These are phyloP conservation scores for Exophiala sideris DNA, from an alignment of 2,329 filamentous ascomycete species.

Conservation along the genomic window DNA sequence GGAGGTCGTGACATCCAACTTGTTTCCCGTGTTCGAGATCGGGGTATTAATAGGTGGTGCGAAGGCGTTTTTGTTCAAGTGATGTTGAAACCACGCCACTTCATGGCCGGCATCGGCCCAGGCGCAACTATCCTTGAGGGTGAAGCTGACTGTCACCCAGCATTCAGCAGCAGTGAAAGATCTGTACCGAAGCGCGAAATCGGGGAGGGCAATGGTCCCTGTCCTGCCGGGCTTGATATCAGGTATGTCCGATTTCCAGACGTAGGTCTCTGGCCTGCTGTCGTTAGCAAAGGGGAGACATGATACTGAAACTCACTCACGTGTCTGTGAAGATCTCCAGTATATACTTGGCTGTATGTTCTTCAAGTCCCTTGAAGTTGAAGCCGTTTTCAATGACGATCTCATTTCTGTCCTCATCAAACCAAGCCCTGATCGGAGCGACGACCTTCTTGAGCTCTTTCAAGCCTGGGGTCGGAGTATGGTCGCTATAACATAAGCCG, in stretches of 20 bases:
- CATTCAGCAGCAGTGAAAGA: conserved; percentile 3
- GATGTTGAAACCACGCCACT: conserved; percentile 19
- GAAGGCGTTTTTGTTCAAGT: not conserved
- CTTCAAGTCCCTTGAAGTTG: conserved; percentile 20
- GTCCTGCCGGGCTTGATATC: conserved; percentile 31
- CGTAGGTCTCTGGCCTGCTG: conserved; percentile 4
- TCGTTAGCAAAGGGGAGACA: not conserved
- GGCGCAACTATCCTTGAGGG: conserved; percentile 3
- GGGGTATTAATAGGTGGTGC: not conserved
- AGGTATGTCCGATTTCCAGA: conserved; percentile 12
- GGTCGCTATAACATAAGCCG: conserved; percentile 53
- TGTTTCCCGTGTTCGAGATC: not conserved
- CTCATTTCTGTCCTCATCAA: conserved; percentile 47
- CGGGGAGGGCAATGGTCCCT: conserved; percentile 17
- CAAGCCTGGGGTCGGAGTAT: conserved; percentile 56
- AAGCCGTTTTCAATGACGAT: conserved; percentile 31
- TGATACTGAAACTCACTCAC: conserved; percentile 33
- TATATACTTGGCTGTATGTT: conserved; percentile 35
- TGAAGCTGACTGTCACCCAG: conserved; percentile 21
- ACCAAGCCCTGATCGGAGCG: conserved; percentile 52
- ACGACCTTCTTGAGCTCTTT: conserved; percentile 57
- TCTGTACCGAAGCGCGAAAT: conserved; percentile 1
- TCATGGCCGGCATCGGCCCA: conserved; percentile 25
- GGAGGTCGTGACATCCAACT: conserved; percentile 49
- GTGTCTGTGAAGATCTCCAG: conserved; percentile 43